Evolutionary conservation across 208 protist species (phyloP).

Genomic region (Angomonas ambiguus): DNA sequence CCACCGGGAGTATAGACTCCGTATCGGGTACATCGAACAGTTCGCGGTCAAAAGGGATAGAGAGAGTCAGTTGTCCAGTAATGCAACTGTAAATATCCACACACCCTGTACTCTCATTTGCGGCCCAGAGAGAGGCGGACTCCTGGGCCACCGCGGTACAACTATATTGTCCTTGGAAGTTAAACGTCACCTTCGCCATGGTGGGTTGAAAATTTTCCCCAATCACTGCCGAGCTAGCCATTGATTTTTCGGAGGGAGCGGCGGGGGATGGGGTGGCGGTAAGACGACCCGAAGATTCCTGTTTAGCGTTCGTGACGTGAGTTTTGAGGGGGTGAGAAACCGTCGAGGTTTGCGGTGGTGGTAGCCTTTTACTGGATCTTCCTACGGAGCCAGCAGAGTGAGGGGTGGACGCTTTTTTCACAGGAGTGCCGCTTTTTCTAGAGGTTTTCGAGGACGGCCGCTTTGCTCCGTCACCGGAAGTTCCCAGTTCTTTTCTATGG

Average conservation of each 20-base stretch:
- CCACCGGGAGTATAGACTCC: conserved; percentile 11
- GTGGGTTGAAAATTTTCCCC: conserved; percentile 30
- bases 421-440: too few species aligned
- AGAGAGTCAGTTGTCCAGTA: conserved; percentile 40
- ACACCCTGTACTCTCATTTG: conserved; percentile 29
- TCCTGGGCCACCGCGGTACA: conserved; percentile 23
- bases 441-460: background rate
- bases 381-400: background rate
- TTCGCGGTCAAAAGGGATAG: conserved; percentile 20
- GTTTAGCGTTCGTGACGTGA: background rate
- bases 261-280: background rate
- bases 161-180: conserved; percentile 37
- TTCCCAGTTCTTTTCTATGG: background rate
- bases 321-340: too few species aligned
- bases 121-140: conserved; percentile 59
- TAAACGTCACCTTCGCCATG: conserved; percentile 33
- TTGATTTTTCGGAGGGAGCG: conserved; percentile 9
- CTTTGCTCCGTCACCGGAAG: background rate
- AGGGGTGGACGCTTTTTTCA: background rate
- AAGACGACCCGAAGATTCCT: background rate
- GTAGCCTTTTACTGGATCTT: background rate
- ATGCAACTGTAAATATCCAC: conserved; percentile 70
- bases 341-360: background rate
- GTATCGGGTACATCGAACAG: background rate
- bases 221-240: conserved; percentile 4